These are phyloP conservation scores for Blastobotrys aristatus DNA, from an alignment of 1,139 yeast species.

Conservation along the genomic window DNA sequence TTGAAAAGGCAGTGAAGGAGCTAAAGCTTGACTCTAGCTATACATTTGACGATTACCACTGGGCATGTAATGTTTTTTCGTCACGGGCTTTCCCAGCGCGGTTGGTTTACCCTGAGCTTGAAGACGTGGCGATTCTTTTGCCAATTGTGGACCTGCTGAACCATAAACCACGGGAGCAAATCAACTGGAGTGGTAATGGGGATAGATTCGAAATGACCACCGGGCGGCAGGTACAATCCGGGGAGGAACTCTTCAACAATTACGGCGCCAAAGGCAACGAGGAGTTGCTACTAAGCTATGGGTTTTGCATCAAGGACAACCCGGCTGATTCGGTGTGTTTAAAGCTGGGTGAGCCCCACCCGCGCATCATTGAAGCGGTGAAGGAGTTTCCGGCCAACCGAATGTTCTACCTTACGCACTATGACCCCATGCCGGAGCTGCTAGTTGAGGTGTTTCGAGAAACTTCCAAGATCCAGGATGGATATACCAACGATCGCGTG, in stretches of 20 bases:
- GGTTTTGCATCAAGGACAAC: conserved; percentile 63
- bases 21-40: conserved; percentile 12
- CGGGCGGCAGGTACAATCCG: conserved; percentile 27
- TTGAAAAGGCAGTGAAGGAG: conserved; percentile 21
- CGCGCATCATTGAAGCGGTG: conserved; percentile 6
- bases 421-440: conserved; percentile 20
- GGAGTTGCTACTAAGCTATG: conserved; percentile 56
- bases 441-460: conserved; percentile 18
- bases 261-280: conserved; percentile 87
- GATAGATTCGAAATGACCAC: conserved; percentile 29
- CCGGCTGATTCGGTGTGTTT: conserved; percentile 58
- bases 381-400: conserved; percentile 16
- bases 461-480: conserved; percentile 12
- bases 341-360: conserved; percentile 26
- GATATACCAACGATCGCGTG: conserved; percentile 3
- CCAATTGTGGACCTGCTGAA: conserved; percentile 79
- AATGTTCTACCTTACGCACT: conserved; percentile 21
- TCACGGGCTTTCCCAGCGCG: conserved; percentile 71
- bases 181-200: conserved; percentile 51
- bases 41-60: conserved; percentile 46
- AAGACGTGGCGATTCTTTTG: conserved; percentile 44
- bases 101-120: conserved; percentile 38
- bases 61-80: conserved; percentile 67
- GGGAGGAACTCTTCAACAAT: conserved; percentile 62
- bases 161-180: conserved; percentile 58